Evolutionary conservation across 208 protist species (phyloP), one percentile per base, ranked within the genome.

Genomic region (Vickermania spadyakhi): DNA sequence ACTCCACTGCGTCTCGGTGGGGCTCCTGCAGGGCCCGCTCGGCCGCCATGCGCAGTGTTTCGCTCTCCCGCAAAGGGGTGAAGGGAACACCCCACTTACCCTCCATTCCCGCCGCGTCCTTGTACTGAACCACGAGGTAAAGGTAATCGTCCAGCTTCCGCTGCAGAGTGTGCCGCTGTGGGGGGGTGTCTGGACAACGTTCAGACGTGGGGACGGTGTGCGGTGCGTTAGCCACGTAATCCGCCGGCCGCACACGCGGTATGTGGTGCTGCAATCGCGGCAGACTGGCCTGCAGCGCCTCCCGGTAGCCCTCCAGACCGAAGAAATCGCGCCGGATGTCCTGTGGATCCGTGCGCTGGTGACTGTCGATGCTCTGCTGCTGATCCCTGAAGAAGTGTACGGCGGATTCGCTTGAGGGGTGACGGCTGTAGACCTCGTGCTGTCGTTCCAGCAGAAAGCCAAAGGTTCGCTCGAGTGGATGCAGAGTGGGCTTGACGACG

Each of bases 111-210:
- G 36, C 11, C 3, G 50, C 66, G 51, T 42, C 67, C 25, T 89
- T 76, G 52, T 73, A 71, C 3, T 90, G 68, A 25, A 93, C 78
- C 14, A 93, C 66, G 11, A 45, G 36, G 59, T 90, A 90, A 14
- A 93, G 72, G 58, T 79, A 88, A 60, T 93, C 86, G 23, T 90
- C 86, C 4, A 93, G 71, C 53, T 73, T 79, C 36, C 86, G 82
- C 22, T 89, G 72, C 14, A 93, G 68, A 3, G 80, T 84, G 68
- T 89, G 82, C 25, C 83, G 77, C 18, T 31, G 45, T 2, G 83
- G 86, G 0, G 73, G 77, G 31, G 77, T 64, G 14, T 28, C 41
- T 18, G 55, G 36, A 7, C 7, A 45, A 45, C 36, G 36, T n/a
- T n/a, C n/a, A n/a, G n/a, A n/a, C n/a, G n/a, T n/a, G n/a, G n/a